Evolutionary conservation across 2,329 filamentous ascomycete genomes (phyloP).

Genomic region (Alternaria triticimaculans): DNA sequence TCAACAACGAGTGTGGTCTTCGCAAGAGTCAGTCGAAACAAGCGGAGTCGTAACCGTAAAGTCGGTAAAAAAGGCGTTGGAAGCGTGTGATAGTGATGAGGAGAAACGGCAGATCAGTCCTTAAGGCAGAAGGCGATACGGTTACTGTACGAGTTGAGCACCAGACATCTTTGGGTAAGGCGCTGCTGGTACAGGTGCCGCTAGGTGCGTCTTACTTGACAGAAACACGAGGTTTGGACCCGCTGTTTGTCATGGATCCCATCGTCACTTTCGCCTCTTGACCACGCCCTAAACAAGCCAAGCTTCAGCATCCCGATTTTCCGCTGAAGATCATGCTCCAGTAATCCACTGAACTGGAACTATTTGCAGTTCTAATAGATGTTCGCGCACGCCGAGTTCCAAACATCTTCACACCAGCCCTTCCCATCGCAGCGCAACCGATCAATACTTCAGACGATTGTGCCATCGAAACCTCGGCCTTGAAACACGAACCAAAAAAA

Average conservation of each 20-base stretch:
- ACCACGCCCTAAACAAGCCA: slow-evolving; percentile 1
- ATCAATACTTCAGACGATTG: not conserved
- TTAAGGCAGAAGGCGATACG: slow-evolving; percentile 22
- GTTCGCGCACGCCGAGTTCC: not conserved
- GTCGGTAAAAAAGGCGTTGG: not conserved
- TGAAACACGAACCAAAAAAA: slow-evolving; percentile 3
- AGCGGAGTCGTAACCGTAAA: not conserved
- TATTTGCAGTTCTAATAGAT: not conserved
- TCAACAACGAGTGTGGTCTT: not conserved
- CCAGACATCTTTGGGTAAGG: not conserved
- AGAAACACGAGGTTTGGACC: slow-evolving; percentile 22
- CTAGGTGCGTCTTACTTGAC: slow-evolving; percentile 12
- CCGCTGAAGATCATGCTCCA: slow-evolving; percentile 8
- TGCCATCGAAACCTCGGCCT: not conserved
- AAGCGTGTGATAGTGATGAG: not conserved
- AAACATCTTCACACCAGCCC: not conserved
- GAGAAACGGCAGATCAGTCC: slow-evolving; percentile 9
- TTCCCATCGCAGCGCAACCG: not conserved
- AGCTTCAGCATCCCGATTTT: slow-evolving; percentile 7
- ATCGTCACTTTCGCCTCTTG: slow-evolving; percentile 10
- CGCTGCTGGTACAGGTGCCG: slow-evolving; percentile 18
- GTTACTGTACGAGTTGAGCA: not conserved
- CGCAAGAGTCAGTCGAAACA: slow-evolving; percentile 3
- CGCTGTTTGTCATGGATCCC: slow-evolving; percentile 2
- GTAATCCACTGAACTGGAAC: not conserved